Evolutionary conservation across 1,284 basidiomycete species (phyloP).

Genomic region (Lentinus polychrous): DNA sequence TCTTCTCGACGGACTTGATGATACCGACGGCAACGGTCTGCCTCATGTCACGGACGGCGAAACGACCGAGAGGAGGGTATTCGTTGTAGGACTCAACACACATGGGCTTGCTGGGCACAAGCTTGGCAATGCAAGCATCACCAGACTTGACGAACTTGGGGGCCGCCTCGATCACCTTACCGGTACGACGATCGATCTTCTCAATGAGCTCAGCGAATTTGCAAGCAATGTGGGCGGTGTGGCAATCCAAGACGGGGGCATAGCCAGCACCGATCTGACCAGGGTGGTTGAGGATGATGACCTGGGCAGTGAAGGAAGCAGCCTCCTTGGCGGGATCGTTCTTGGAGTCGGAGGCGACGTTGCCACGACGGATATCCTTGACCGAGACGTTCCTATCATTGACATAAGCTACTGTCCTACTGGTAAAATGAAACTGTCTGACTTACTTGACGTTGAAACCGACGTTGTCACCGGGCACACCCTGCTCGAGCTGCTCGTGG

Average conservation of each 20-base stretch:
- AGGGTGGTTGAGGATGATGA: slow-evolving; percentile 99
- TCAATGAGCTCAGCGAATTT: slow-evolving; percentile 97
- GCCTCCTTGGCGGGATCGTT: slow-evolving; percentile 99
- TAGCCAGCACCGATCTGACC: slow-evolving; percentile 99
- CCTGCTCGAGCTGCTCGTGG: slow-evolving; percentile 97
- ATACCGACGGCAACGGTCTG: slow-evolving; percentile 97
- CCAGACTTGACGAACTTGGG: slow-evolving; percentile 99
- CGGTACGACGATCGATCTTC: slow-evolving; percentile 99
- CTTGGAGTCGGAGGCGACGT: slow-evolving; percentile 99
- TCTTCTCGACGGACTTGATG: slow-evolving; percentile 95
- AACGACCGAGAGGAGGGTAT: slow-evolving; percentile 99
- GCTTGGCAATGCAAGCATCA: slow-evolving; percentile 96
- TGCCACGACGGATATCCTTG: slow-evolving; percentile 99
- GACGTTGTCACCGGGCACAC: slow-evolving; percentile 98
- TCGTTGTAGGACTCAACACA: slow-evolving; percentile 97
- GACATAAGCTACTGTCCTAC: slow-evolving; percentile 5
- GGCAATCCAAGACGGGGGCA: slow-evolving; percentile 98
- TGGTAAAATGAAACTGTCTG: background rate
- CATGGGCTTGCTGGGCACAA: slow-evolving; percentile 96
- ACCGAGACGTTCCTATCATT: slow-evolving; percentile 98
- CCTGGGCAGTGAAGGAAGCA: slow-evolving; percentile 99
- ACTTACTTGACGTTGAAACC: slow-evolving; percentile 94
- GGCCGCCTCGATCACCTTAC: slow-evolving; percentile 81
- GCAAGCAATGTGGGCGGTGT: slow-evolving; percentile 99
- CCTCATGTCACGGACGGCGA: slow-evolving; percentile 97